Percentiles rank a stretch among this genome's conserved stretches.
These are phyloP conservation scores for Dovyalis caffra DNA, from an alignment of 345 rosid genomes.

Conservation along the genomic window DNA sequence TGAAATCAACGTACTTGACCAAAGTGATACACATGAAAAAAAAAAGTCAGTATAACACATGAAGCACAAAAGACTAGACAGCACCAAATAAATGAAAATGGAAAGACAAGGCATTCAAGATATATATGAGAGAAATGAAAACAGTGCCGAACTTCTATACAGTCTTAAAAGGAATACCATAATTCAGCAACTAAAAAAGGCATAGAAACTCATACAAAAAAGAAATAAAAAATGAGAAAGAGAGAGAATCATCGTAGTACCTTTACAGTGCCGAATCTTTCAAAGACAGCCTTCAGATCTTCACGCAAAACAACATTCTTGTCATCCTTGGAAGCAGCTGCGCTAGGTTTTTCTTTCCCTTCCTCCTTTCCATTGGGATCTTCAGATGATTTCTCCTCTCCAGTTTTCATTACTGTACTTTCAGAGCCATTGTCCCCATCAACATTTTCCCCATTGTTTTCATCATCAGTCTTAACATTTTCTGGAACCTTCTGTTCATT, in stretches of 20 bases:
- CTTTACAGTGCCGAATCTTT: slow-evolving; percentile 80
- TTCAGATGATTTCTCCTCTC: slow-evolving; percentile 47
- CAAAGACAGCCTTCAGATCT: slow-evolving; percentile 75
- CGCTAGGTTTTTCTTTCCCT: slow-evolving; percentile 42
- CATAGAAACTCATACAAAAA: slow-evolving; percentile 2
- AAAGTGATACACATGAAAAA: background rate
- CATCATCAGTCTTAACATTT: background rate
- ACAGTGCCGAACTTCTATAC: background rate
- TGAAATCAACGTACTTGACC: slow-evolving; percentile 79
- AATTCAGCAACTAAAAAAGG: slow-evolving; percentile 11
- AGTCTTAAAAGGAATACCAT: background rate
- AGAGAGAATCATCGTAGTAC: slow-evolving; percentile 36
- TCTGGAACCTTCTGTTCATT: slow-evolving; percentile 22
- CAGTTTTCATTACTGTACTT: slow-evolving; percentile 25
- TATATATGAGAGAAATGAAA: background rate
- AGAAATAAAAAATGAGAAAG: background rate
- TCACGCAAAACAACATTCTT: slow-evolving; percentile 80
- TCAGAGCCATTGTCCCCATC: background rate
- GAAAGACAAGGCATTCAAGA: background rate
- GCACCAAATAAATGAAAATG: background rate
- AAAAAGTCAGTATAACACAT: slow-evolving; percentile 11
- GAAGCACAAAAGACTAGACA: background rate
- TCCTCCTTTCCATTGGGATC: slow-evolving; percentile 37
- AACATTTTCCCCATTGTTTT: background rate
- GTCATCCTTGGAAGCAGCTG: slow-evolving; percentile 48